A percentile compares a stretch with the other conserved stretches of the same genome.
These are phyloP conservation scores for Diplosphaera chodatii DNA, from an alignment of 139 green algal genomes.

Conservation along the genomic window DNA sequence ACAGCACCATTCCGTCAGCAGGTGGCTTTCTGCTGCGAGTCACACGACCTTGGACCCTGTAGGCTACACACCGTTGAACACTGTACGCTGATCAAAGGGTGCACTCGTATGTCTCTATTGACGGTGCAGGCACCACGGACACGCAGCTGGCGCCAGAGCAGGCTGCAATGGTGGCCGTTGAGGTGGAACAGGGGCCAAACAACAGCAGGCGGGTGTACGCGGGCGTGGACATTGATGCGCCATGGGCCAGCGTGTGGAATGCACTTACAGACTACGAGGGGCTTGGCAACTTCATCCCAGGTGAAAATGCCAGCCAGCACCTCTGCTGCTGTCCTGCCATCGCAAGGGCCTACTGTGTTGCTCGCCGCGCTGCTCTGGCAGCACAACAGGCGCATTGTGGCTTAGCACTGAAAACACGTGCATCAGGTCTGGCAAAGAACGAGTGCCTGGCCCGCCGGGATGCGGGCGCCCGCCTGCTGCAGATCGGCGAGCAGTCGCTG, in stretches of 20 bases:
- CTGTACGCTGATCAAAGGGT: no score
- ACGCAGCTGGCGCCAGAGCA: background rate
- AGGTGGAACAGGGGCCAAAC: constrained; percentile 35
- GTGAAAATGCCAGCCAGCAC: background rate
- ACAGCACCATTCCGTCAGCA: no score
- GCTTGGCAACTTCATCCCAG: constrained; percentile 63
- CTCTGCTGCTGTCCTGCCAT: no score
- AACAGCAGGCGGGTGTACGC: constrained; percentile 58
- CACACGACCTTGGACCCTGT: no score
- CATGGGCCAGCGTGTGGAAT: constrained; percentile 46
- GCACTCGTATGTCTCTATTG: no score
- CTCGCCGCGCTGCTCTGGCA: no score
- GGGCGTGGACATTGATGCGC: constrained; percentile 40
- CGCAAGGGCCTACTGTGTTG: no score
- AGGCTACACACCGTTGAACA: no score
- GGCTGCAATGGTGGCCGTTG: constrained; percentile 8
- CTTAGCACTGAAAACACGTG: background rate
- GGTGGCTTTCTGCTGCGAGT: no score
- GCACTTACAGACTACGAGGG: constrained; percentile 69
- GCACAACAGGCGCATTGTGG: background rate
- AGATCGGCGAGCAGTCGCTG: constrained; percentile 76
- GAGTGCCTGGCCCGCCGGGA: constrained; percentile 41
- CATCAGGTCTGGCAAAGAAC: constrained; percentile 61
- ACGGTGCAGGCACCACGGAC: background rate
- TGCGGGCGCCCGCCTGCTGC: constrained; percentile 20